phyloP scores from a whole-genome alignment of 192 early-diverging fungal genomes.

The Haplosporangium gracile region DNA sequence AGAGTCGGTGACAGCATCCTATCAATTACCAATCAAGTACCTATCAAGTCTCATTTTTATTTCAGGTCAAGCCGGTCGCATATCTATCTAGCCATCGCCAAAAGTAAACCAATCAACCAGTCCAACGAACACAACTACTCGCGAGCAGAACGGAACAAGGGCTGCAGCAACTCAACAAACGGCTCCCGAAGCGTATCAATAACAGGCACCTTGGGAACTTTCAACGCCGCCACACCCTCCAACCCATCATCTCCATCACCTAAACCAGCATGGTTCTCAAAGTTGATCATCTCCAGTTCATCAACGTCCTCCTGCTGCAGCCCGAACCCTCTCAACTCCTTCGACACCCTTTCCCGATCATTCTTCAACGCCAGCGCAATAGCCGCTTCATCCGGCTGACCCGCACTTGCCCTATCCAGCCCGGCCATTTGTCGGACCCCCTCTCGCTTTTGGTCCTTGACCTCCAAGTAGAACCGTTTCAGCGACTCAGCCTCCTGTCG shows the following conservation, averaged over 20 bases:
- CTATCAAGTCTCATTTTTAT: background rate
- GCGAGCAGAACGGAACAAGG: constrained; percentile 41
- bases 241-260: constrained; percentile 14
- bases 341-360: constrained; percentile 16
- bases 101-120: too few species aligned
- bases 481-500: constrained; percentile 46
- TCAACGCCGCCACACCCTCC: constrained; percentile 18
- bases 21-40: background rate
- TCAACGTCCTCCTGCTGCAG: constrained; percentile 57
- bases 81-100: background rate
- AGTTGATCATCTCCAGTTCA: constrained; percentile 60
- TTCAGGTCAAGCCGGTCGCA: background rate
- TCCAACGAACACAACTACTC: constrained; percentile 8
- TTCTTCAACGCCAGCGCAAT: background rate
- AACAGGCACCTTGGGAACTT: constrained; percentile 35
- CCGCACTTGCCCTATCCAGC: constrained; percentile 18
- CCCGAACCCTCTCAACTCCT: constrained; percentile 39
- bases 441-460: constrained; percentile 53
- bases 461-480: constrained; percentile 21
- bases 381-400: background rate
- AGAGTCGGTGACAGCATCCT: background rate
- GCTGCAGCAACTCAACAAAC: constrained; percentile 32
- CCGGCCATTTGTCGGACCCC: constrained; percentile 47
- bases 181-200: constrained; percentile 29
- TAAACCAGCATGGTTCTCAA: constrained; percentile 5